A percentile compares a stretch with the other conserved stretches of the same genome.
Conservation (phyloP, 2,329 filamentous ascomycete genomes). For the Beauveria pseudobassiana region DNA sequence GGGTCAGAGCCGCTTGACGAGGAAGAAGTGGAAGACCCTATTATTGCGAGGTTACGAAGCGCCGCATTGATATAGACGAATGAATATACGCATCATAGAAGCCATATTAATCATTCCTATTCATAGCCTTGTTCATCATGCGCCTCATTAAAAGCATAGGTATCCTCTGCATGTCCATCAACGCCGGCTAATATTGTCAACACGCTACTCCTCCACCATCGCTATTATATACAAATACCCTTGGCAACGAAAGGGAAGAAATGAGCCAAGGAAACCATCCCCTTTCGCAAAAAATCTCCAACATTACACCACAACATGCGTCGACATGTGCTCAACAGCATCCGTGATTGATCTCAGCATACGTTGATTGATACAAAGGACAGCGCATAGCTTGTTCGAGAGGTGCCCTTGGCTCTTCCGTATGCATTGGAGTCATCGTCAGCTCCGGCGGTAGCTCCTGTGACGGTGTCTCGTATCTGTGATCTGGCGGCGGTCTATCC, state of each 20-base stretch:
- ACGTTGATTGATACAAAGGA: constrained; percentile 53
- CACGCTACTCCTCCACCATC: not conserved
- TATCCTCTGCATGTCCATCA: not conserved
- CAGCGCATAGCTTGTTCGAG: constrained; percentile 47
- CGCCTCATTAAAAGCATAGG: not conserved
- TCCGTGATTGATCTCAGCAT: constrained; percentile 55
- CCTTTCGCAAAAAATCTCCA: not conserved
- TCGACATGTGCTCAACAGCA: constrained; percentile 55
- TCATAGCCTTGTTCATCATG: not conserved
- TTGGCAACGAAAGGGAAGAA: not conserved
- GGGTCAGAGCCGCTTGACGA: constrained; percentile 24
- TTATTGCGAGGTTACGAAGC: not conserved
- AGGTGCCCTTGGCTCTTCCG: constrained; percentile 37
- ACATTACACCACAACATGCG: constrained; percentile 48
- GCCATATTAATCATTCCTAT: not conserved
- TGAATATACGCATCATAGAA: not conserved
- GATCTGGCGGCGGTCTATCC: constrained; percentile 22
- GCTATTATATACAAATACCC: not conserved
- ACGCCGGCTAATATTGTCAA: not conserved
- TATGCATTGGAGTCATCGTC: constrained; percentile 48
- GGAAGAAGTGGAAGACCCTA: constrained; percentile 2
- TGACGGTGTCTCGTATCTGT: constrained; percentile 27
- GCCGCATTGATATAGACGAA: constrained; percentile 7
- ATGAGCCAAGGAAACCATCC: not conserved
- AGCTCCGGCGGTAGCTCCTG: constrained; percentile 34